Percentiles rank a stretch among this genome's conserved stretches.
Conservation (phyloP, 495 filamentous ascomycete species). For the Aspergillus funiculosus region DNA sequence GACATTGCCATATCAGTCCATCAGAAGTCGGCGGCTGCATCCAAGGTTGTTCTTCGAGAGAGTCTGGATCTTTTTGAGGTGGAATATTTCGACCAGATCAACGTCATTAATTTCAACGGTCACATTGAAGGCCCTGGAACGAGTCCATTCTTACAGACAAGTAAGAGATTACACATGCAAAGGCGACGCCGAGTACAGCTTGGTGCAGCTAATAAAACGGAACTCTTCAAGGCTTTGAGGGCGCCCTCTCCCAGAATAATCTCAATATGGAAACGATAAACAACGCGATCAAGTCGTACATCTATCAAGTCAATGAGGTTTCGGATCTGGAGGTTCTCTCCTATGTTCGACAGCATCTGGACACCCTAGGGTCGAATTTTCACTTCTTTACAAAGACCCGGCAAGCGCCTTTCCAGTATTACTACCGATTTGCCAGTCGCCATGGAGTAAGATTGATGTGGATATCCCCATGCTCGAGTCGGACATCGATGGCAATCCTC, state of each 20-base stretch:
- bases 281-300: constrained; percentile 15
- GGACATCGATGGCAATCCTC: background rate
- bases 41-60: too few relatives aligned
- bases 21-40: too few relatives aligned
- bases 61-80: too few relatives aligned
- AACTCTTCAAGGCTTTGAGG: constrained; percentile 26
- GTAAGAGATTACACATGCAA: too few relatives aligned
- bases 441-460: background rate
- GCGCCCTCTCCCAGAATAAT: constrained; percentile 21
- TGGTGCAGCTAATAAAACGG: constrained; percentile 32
- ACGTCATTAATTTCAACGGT: too few relatives aligned
- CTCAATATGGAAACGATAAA: constrained; percentile 11
- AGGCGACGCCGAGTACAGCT: too few relatives aligned
- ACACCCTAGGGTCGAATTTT: too few relatives aligned
- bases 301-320: constrained; percentile 17
- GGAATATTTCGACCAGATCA: too few relatives aligned
- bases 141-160: too few relatives aligned
- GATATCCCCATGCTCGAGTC: background rate
- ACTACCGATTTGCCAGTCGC: background rate
- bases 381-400: background rate
- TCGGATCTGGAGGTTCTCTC: constrained; percentile 16
- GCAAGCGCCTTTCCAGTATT: background rate
- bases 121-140: too few relatives aligned
- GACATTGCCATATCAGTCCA: too few relatives aligned
- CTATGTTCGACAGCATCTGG: constrained; percentile 5